Conservation (phyloP, 805 yeast genomes). For the Sugiyamaella valdiviana region DNA sequence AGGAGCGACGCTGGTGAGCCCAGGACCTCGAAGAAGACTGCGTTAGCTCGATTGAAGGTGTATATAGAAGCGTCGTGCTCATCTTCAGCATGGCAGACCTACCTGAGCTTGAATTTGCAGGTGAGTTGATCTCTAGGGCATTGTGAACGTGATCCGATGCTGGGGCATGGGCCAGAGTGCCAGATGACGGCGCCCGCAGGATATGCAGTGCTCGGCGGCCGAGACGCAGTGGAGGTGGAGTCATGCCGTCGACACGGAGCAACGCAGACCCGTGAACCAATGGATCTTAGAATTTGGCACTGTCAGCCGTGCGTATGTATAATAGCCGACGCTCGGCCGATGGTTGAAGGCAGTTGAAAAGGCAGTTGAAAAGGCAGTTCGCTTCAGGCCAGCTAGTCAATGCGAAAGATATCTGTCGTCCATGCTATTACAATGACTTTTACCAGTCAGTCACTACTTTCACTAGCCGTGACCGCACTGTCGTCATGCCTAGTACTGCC, state of each 20-base stretch:
- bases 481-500: no score
- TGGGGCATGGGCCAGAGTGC: slow-evolving; percentile 5
- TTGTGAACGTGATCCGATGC: slow-evolving; percentile 6
- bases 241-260: background rate
- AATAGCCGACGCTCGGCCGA: background rate
- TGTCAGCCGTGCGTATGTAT: background rate
- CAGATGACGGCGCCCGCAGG: slow-evolving; percentile 11
- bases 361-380: no score
- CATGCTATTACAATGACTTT: no score
- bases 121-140: slow-evolving; percentile 3
- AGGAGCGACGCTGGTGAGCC: slow-evolving; percentile 26
- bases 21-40: slow-evolving; percentile 12
- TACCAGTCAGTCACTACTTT: no score
- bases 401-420: no score
- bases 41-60: background rate
- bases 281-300: background rate
- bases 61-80: background rate
- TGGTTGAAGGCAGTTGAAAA: no score
- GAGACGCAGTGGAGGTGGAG: background rate
- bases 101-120: slow-evolving; percentile 4
- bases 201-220: slow-evolving; percentile 7
- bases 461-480: no score
- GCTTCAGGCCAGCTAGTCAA: no score
- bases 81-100: background rate
- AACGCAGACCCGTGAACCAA: background rate